phyloP scores from a whole-genome alignment of 257 asterid species.

The Rauvolfia tetraphylla region DNA sequence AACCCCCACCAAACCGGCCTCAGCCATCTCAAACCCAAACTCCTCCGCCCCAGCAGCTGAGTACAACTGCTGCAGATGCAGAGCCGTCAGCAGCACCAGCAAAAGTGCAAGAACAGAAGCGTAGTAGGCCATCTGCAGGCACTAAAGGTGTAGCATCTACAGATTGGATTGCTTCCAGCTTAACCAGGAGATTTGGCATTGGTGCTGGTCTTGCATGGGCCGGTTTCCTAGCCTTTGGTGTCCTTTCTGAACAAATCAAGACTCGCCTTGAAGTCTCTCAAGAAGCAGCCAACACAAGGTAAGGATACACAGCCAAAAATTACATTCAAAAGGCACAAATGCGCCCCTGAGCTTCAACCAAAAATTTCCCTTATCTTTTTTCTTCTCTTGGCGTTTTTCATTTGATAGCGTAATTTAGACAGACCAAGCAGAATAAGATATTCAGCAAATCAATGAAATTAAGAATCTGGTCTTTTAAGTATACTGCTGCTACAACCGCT shows the following conservation, averaged over 20 bases:
- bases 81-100: slow-evolving; percentile 28
- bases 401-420: no score
- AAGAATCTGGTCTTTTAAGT: not conserved
- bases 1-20: slow-evolving; percentile 44
- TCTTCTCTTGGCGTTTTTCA: no score
- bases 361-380: not conserved
- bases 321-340: not conserved
- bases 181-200: slow-evolving; percentile 80
- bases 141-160: slow-evolving; percentile 55
- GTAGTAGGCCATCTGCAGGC: slow-evolving; percentile 18
- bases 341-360: not conserved
- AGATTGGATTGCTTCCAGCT: slow-evolving; percentile 70
- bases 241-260: slow-evolving; percentile 81
- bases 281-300: slow-evolving; percentile 69
- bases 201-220: slow-evolving; percentile 96
- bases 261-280: slow-evolving; percentile 76
- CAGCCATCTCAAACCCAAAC: slow-evolving; percentile 35
- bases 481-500: not conserved
- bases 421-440: no score
- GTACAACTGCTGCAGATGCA: slow-evolving; percentile 27
- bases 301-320: not conserved
- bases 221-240: slow-evolving; percentile 73
- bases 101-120: slow-evolving; percentile 31
- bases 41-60: slow-evolving; percentile 29
- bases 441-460: no score